Evolutionary conservation across 2,329 filamentous ascomycete genomes (phyloP).

Genomic region (Colletotrichum ledebouriae): DNA sequence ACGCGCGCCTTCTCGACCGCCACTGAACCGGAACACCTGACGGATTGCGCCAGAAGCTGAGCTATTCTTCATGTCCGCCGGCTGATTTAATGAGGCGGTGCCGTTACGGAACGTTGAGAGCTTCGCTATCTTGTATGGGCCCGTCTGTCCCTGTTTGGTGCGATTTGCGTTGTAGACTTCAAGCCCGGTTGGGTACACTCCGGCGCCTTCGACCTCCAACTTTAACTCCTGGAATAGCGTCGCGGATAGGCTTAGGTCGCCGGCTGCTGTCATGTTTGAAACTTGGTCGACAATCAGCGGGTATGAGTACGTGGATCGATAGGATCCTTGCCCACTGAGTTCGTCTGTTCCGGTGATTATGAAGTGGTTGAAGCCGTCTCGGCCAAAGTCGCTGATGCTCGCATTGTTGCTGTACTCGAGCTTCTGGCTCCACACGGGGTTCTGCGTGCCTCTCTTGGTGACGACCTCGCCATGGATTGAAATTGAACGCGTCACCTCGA

Average conservation of each 20-base stretch:
- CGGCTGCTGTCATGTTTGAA: slow-evolving; percentile 56
- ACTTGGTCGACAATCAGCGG: slow-evolving; percentile 71
- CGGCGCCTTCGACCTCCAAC: slow-evolving; percentile 53
- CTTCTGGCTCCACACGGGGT: slow-evolving; percentile 68
- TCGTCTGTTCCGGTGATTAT: slow-evolving; percentile 50
- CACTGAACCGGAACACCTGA: slow-evolving; percentile 69
- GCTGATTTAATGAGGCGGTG: slow-evolving; percentile 66
- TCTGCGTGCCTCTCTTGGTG: slow-evolving; percentile 59
- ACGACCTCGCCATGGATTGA: slow-evolving; percentile 65
- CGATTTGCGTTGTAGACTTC: slow-evolving; percentile 63
- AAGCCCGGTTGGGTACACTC: slow-evolving; percentile 70
- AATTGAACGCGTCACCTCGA: slow-evolving; percentile 68
- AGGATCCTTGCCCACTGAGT: slow-evolving; percentile 44
- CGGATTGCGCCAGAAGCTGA: slow-evolving; percentile 68
- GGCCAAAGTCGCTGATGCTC: slow-evolving; percentile 45
- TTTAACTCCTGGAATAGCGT: slow-evolving; percentile 57
- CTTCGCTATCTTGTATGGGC: slow-evolving; percentile 45
- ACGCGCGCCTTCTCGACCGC: slow-evolving; percentile 49
- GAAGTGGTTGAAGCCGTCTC: slow-evolving; percentile 49
- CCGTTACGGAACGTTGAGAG: slow-evolving; percentile 69
- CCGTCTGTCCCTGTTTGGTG: slow-evolving; percentile 24
- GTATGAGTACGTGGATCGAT: slow-evolving; percentile 65
- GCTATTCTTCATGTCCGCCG: slow-evolving; percentile 59
- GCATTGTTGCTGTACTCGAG: slow-evolving; percentile 69
- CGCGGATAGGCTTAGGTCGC: slow-evolving; percentile 61